Conservation (phyloP, 345 rosid genomes). For the Boechera retrofracta region DNA sequence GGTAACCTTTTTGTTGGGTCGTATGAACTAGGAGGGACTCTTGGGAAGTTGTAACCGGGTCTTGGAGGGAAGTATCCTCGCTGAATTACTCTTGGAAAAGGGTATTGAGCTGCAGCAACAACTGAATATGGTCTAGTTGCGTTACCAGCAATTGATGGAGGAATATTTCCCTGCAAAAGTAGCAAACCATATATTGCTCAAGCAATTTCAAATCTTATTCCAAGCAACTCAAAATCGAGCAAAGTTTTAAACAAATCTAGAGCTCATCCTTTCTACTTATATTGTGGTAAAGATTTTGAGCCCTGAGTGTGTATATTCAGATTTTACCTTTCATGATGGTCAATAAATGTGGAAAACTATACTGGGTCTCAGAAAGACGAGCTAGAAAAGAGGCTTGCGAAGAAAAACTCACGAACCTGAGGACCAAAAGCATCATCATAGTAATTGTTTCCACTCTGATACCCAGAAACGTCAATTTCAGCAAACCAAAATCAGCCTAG, state of each 20-base stretch:
- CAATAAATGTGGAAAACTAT: neutral
- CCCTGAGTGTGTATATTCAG: neutral
- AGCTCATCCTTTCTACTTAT: conserved; percentile 4
- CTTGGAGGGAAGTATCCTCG: conserved; percentile 59
- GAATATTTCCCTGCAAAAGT: conserved; percentile 53
- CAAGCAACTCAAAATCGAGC: neutral
- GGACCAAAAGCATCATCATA: conserved; percentile 63
- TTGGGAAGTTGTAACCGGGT: conserved; percentile 51
- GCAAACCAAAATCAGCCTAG: too few relatives aligned
- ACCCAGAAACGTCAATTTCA: conserved; percentile 55
- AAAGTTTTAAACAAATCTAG: conserved; percentile 3
- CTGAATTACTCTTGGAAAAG: conserved; percentile 60
- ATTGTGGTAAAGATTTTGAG: neutral
- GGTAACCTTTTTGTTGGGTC: conserved; percentile 50
- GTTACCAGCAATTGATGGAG: conserved; percentile 46
- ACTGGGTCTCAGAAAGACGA: neutral
- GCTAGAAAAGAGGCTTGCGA: conserved; percentile 4
- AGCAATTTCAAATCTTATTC: neutral
- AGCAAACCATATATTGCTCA: neutral
- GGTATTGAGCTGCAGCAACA: conserved; percentile 41
- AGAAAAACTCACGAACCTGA: conserved; percentile 57
- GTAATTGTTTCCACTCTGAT: conserved; percentile 53
- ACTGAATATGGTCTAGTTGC: conserved; percentile 45
- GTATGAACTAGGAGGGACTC: conserved; percentile 45
- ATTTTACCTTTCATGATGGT: neutral